Evolutionary conservation across 768 basidiomycete species (phyloP), one percentile per base, ranked within the genome.

Genomic region (Imleria badia): DNA sequence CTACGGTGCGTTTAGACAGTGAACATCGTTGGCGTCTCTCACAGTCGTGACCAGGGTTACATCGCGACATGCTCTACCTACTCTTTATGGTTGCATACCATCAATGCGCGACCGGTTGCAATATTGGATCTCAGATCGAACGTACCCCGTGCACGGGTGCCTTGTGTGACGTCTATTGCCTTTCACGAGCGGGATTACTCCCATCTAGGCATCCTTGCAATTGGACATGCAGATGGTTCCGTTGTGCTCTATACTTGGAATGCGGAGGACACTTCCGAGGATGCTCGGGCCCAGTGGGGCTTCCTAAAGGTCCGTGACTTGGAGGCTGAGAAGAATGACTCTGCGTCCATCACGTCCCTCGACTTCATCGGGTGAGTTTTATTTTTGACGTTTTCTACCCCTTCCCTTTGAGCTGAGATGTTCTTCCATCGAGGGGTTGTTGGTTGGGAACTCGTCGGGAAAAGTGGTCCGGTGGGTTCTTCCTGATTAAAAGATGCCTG

Each of bases 121-220:
- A 79, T 77, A 13, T 68, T 93, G 33, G 86, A 91, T 58, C 75
- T 92, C 2, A 71, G 67, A 5, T 71, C 76, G 22, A 68, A 78
- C 20, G 70, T 74, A 5, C 76, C 76, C 36, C 76, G 78, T 1
- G 50, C 72, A 7, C 77, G 77, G 3, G 59, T 54, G 6, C 80
- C 82, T 0, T 75, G 74, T 5, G 85, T 95, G 50, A 88, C 87
- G 0, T 85, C 89, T 0, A 71, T 97, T 47, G 85, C 88, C 0
- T 96, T 96, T 74, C 87, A 92, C 55, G 91, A 95, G 64, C 82
- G 94, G 33, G 94, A 96, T 63, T 96, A 90, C 68, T 84, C 89
- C 0, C 78, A 81, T 56, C 74, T 84, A 1, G 90, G 90, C 5
- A 76, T 93, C 5, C 77, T 97, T n/a, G 92, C 91, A 1, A 86